Conservation (phyloP, 495 filamentous ascomycete species). For the Hypoxylon fuscum region DNA sequence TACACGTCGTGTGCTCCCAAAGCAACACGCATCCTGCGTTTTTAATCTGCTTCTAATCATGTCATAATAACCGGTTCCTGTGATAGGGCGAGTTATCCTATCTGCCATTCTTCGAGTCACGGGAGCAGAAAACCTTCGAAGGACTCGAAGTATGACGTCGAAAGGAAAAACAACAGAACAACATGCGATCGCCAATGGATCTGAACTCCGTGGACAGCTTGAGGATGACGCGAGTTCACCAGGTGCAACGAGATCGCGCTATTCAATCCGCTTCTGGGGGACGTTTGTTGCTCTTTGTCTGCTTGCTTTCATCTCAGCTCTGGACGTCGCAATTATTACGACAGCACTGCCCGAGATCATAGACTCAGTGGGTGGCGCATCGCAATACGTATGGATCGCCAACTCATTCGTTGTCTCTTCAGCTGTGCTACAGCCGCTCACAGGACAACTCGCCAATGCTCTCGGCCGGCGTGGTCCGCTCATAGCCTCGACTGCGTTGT, state of each 20-base stretch:
- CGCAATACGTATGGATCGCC: constrained; percentile 12
- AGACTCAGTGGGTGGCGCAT: constrained; percentile 35
- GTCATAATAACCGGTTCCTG: no score
- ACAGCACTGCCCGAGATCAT: constrained; percentile 48
- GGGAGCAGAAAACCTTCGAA: no score
- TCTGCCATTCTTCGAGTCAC: no score
- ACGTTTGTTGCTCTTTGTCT: neutral
- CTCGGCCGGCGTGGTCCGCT: constrained; percentile 52
- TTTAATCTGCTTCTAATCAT: no score
- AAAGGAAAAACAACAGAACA: no score
- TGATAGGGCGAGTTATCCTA: no score
- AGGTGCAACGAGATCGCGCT: neutral
- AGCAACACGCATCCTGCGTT: no score
- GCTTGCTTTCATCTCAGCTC: constrained; percentile 33
- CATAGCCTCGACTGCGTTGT: constrained; percentile 46
- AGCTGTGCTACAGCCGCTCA: constrained; percentile 18
- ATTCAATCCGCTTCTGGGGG: neutral
- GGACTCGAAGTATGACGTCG: no score
- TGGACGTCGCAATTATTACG: constrained; percentile 52
- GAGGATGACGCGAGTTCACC: no score
- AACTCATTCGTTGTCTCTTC: constrained; percentile 16
- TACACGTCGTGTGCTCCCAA: no score
- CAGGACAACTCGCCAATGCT: constrained; percentile 48
- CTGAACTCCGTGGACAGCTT: neutral
- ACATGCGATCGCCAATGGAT: no score